These are phyloP conservation scores for Blastomyces silverae DNA, from an alignment of 2,329 filamentous ascomycete species.

Conservation along the genomic window DNA sequence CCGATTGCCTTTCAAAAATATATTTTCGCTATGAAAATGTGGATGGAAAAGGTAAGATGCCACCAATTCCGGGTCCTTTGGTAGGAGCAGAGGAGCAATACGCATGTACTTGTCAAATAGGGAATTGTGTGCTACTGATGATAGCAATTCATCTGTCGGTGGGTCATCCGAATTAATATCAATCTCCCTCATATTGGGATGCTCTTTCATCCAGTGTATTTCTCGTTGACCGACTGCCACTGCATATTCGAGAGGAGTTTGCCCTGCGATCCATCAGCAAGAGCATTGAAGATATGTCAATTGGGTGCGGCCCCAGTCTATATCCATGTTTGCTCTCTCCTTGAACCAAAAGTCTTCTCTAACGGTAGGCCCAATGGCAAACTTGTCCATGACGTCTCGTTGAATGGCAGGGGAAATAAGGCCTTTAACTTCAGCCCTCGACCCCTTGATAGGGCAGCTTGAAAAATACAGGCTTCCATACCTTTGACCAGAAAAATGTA, in stretches of 20 bases:
- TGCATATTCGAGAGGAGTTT: not conserved
- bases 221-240: not conserved
- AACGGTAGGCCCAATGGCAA: constrained; percentile 17
- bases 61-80: constrained; percentile 22
- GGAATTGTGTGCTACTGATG: constrained; percentile 24
- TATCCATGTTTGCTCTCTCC: constrained; percentile 20
- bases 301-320: constrained; percentile 18
- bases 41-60: constrained; percentile 35
- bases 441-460: constrained; percentile 16
- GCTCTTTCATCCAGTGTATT: constrained; percentile 30
- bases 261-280: not conserved
- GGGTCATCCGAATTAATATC: constrained; percentile 26
- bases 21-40: constrained; percentile 36
- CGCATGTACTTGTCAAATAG: constrained; percentile 31
- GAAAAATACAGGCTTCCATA: constrained; percentile 8
- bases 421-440: constrained; percentile 16
- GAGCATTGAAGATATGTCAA: not conserved
- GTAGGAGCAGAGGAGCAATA: constrained; percentile 29
- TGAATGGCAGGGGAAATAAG: not conserved
- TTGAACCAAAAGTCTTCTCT: constrained; percentile 23
- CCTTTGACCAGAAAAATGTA: not conserved
- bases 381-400: not conserved
- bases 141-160: constrained; percentile 27
- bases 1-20: constrained; percentile 29
- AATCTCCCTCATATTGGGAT: constrained; percentile 25